Evolutionary conservation across 495 filamentous ascomycete species (phyloP), one percentile per base, ranked within the genome.

Genomic region (Penicillium alfredii): DNA sequence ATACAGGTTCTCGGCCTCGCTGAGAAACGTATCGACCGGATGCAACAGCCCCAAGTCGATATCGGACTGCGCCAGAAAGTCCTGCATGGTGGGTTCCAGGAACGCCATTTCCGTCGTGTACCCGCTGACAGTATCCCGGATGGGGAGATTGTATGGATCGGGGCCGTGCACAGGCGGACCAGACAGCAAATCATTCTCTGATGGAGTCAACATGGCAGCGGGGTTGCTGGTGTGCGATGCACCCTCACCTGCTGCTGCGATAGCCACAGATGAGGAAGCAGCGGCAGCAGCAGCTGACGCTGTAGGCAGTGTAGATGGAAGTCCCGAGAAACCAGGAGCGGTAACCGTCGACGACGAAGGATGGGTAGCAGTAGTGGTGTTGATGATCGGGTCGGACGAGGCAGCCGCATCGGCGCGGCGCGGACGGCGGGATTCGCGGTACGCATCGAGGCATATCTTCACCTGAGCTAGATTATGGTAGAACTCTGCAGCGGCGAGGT

Each of bases 71-170:
- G 64, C 64, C 1, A 68, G 44, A 16, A 68, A 68, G 25, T 66
- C 59, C 42, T 68, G 62, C 64, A 68, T 68, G 4, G 63, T 68
- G 22, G 64, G 64, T 34, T 68, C 63, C 34, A 68, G 35, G 26
- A 68, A 68, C 13, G 64, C 54, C 64, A 68, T 68, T 21, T 61
- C 62, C 0, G 64, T 66, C 19, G 63, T 66, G 35, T 65, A 65
- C 25, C 63, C 63, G 11, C 37, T 42, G 1, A 45, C 30, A 0
- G 38, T 40, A 21, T 53, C 48, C 13, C 43, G 20, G 6, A 31
- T 21, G 2, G 53, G 42, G 12, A 46, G 30, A 3, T 29, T 18
- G 44, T 54, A 48, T 6, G 35, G n/a, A 25, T 47, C 44, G 3
- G 17, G 11, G 1, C 22, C 37, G 20, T 24, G 16, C 15, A 4